These are phyloP conservation scores for Fusarium begoniae DNA, from an alignment of 2,329 filamentous ascomycete genomes.

Conservation along the genomic window DNA sequence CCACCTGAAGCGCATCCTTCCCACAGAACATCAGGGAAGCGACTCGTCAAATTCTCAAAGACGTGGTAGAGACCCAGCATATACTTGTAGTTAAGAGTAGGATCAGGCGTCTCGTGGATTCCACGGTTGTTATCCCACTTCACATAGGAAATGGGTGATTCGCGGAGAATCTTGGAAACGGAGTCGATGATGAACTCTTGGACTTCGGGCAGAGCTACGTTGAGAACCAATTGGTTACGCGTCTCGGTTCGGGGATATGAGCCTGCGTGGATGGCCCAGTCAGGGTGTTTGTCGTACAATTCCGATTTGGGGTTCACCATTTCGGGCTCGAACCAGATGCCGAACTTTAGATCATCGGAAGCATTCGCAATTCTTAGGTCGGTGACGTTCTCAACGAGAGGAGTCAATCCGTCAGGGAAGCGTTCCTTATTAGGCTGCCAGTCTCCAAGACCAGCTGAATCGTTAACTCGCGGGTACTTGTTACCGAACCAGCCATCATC, in stretches of 20 bases:
- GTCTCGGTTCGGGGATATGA: conserved; percentile 64
- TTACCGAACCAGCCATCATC: conserved; percentile 74
- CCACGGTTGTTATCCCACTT: conserved; percentile 77
- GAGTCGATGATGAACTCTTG: conserved; percentile 69
- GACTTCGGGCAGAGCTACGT: conserved; percentile 67
- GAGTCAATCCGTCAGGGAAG: conserved; percentile 66
- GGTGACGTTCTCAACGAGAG: conserved; percentile 62
- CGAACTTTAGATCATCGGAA: conserved; percentile 62
- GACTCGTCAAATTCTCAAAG: conserved; percentile 66
- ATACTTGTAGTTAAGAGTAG: conserved; percentile 65
- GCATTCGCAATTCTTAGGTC: conserved; percentile 58
- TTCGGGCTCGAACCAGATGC: conserved; percentile 74
- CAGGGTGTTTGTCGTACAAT: conserved; percentile 68
- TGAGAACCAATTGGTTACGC: conserved; percentile 69
- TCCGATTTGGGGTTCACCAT: conserved; percentile 72
- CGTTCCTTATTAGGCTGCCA: conserved; percentile 67
- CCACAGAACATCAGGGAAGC: conserved; percentile 70
- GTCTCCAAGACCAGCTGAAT: conserved; percentile 69
- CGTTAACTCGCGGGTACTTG: conserved; percentile 65
- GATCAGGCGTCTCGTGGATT: conserved; percentile 67
- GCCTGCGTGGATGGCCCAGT: conserved; percentile 69
- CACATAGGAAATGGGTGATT: conserved; percentile 65
- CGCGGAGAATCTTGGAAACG: conserved; percentile 63
- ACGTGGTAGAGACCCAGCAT: conserved; percentile 72
- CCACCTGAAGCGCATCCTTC: conserved; percentile 74